These are phyloP conservation scores for Pseudomicrostroma phylloplanum DNA, from an alignment of 1,284 basidiomycete genomes.

Conservation along the genomic window DNA sequence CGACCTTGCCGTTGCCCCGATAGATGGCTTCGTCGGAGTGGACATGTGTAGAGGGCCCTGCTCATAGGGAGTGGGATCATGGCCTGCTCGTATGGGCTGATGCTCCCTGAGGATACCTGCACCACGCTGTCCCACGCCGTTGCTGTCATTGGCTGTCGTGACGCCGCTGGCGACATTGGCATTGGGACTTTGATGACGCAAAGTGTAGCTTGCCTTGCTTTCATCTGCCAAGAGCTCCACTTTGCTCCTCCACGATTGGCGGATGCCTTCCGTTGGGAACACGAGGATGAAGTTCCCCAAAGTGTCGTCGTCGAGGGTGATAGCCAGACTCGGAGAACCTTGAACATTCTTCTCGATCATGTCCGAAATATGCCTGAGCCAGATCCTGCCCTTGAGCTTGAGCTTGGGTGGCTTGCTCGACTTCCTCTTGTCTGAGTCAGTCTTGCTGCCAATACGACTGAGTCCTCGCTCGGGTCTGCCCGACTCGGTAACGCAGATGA, in stretches of 20 bases:
- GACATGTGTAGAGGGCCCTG: not conserved
- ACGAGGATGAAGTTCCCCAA: slow-evolving; percentile 88
- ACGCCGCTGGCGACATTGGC: too few relatives aligned
- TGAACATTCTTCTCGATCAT: slow-evolving; percentile 68
- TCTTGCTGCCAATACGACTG: slow-evolving; percentile 56
- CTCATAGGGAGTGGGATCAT: not conserved
- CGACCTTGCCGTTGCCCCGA: not conserved
- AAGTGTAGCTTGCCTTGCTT: too few relatives aligned
- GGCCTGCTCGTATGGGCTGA: not conserved
- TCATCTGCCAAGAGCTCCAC: too few relatives aligned
- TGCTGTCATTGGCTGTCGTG: not conserved
- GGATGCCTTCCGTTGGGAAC: slow-evolving; percentile 79
- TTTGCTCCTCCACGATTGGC: slow-evolving; percentile 71
- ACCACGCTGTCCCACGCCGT: not conserved
- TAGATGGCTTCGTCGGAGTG: not conserved
- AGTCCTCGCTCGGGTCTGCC: slow-evolving; percentile 69
- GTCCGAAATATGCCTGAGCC: slow-evolving; percentile 81
- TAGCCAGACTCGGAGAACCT: slow-evolving; percentile 78
- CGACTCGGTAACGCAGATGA: slow-evolving; percentile 93
- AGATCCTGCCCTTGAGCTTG: slow-evolving; percentile 87
- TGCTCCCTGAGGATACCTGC: not conserved
- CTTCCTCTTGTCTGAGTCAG: not conserved
- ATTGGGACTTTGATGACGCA: too few relatives aligned
- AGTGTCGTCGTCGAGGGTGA: slow-evolving; percentile 88
- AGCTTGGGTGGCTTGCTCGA: slow-evolving; percentile 59